A percentile compares a stretch with the other conserved stretches of the same genome.
Conservation (phyloP, 2,329 filamentous ascomycete species). For the Ceratocystis smalleyi region DNA sequence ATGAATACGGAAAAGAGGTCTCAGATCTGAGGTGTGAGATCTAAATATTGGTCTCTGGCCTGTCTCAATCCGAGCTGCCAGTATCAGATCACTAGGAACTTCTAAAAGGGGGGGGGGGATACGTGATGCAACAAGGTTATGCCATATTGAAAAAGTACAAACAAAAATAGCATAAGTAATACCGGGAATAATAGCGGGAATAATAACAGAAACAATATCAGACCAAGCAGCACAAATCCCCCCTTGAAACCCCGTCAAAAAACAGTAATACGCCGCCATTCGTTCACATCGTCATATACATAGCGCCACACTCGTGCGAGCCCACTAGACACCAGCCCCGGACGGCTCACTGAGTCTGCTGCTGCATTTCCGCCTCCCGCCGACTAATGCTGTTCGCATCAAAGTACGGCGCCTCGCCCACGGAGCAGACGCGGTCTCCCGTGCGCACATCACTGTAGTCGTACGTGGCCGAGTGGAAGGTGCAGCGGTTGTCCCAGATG, state of each 20-base stretch:
- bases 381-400: slow-evolving; percentile 33
- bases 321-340: not conserved
- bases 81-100: not conserved
- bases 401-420: slow-evolving; percentile 38
- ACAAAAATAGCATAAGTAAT: no score
- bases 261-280: not conserved
- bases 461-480: slow-evolving; percentile 42
- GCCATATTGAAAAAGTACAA: not conserved
- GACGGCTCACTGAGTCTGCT: not conserved
- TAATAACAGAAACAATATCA: not conserved
- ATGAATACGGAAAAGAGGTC: no score
- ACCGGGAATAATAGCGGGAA: no score
- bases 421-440: slow-evolving; percentile 36
- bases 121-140: not conserved
- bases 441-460: slow-evolving; percentile 39
- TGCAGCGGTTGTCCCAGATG: slow-evolving; percentile 26
- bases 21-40: not conserved
- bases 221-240: not conserved
- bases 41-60: not conserved
- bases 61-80: not conserved
- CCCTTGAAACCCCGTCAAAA: not conserved
- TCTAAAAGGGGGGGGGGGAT: not conserved
- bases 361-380: slow-evolving; percentile 3
- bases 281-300: not conserved
- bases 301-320: not conserved